phyloP scores from a whole-genome alignment of 306 rosid species.

The Cajanus cajan region DNA sequence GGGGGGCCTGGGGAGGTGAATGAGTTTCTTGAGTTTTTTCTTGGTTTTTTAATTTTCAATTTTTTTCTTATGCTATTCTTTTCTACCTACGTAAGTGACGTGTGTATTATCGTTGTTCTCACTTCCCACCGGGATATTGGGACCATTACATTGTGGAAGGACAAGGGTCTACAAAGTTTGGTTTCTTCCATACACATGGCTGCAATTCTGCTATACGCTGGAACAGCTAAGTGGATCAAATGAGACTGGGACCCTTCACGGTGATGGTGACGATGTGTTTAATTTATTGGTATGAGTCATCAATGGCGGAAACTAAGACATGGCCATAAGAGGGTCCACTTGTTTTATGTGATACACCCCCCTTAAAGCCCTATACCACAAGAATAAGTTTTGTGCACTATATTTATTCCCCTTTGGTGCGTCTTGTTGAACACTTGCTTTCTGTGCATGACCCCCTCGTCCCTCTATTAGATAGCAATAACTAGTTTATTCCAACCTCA shows the following conservation, averaged over 20 bases:
- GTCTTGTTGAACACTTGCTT: not conserved
- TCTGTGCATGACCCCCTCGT: not conserved
- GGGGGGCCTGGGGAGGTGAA: too few relatives aligned
- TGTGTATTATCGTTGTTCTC: constrained; percentile 3
- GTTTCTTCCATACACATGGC: constrained; percentile 36
- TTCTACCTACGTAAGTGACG: not conserved
- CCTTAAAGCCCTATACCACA: not conserved
- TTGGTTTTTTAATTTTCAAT: not conserved
- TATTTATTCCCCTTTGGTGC: constrained; percentile 13
- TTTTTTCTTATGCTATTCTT: not conserved
- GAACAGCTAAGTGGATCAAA: constrained; percentile 45
- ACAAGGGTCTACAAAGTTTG: constrained; percentile 31
- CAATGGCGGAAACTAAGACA: constrained; percentile 18
- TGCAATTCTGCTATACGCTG: constrained; percentile 21
- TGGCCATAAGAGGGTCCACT: constrained; percentile 32
- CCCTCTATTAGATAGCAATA: not conserved
- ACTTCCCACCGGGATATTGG: constrained; percentile 3
- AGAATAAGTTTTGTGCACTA: not conserved
- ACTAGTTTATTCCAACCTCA: not conserved
- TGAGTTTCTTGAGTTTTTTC: not conserved
- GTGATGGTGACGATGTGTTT: constrained; percentile 29
- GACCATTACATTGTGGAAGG: constrained; percentile 28
- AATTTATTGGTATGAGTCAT: constrained; percentile 21
- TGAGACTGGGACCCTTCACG: constrained; percentile 1
- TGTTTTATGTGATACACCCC: constrained; percentile 25